Percentiles rank a stretch among this genome's conserved stretches.
These are phyloP conservation scores for Mimosa pudica DNA, from an alignment of 306 rosid species.

Conservation along the genomic window DNA sequence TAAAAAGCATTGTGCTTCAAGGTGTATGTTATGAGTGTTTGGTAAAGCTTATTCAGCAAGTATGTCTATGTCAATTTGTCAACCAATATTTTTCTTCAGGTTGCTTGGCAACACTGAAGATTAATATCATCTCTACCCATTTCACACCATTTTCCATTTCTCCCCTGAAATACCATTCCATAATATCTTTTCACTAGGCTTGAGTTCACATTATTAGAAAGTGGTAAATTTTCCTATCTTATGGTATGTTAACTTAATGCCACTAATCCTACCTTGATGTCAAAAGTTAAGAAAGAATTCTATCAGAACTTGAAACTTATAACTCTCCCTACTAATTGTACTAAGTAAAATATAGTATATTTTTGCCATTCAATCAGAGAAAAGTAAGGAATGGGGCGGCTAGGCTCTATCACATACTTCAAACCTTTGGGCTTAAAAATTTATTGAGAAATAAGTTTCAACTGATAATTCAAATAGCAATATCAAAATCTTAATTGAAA, in stretches of 20 bases:
- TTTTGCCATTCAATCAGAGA: no score
- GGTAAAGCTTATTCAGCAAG: conserved; percentile 34
- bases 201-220: conserved; percentile 21
- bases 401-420: no score
- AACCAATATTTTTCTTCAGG: conserved; percentile 42
- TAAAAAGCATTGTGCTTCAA: conserved; percentile 47
- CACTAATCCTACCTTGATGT: neutral
- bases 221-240: neutral
- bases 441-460: no score
- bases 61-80: conserved; percentile 27
- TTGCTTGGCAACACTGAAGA: conserved; percentile 44
- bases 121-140: conserved; percentile 30
- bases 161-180: conserved; percentile 4
- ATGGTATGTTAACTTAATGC: neutral
- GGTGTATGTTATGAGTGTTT: conserved; percentile 47
- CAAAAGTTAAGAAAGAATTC: neutral
- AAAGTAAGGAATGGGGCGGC: no score
- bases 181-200: conserved; percentile 11
- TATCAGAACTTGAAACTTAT: no score
- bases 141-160: conserved; percentile 1
- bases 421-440: no score
- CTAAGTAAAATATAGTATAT: no score
- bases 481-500: no score
- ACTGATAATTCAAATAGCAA: no score
- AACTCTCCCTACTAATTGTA: neutral